Evolutionary conservation across 352 stramenopile genomes (phyloP), one percentile per base, ranked within the genome.

Genomic region (Blastocystis sp.): DNA sequence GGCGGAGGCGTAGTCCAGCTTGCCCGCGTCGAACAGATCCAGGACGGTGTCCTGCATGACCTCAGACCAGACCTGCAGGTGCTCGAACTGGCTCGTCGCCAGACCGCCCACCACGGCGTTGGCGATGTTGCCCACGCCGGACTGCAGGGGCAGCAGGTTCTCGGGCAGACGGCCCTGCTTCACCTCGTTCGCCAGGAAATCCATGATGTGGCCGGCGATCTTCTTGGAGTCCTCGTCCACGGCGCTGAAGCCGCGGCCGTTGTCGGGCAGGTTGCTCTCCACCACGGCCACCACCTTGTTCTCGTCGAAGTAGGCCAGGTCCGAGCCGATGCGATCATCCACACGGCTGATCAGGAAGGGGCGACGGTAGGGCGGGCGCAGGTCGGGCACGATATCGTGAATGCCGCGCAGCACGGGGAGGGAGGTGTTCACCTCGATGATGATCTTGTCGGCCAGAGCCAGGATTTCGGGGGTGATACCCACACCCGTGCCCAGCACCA

Each of bases 371-470:
- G 77, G 77, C 34, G 77, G 77, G 62, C 60, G 62, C 43, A 38
- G 77, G 52, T 87, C 77, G 10, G 62, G 2, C 23, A 87, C 77
- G 56, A 87, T 87, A 76, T 87, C 77, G 56, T 87, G 77, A 67
- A 87, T 87, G 11, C 77, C 77, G 41, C 77, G 77, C 41, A 87
- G 77, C 40, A 76, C 62, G 38, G 77, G 77, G 9, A 87, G 77
- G 2, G 77, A 74, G 28, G 77, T 87, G 56, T 87, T 87, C 65
- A 87, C 77, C 65, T 87, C 77, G 56, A 87, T 87, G 21, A 87
- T 67, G 38, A 87, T 81, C 77, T 87, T 87, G 11, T 87, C 77
- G 38, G 77, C 77, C 40, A 87, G 62, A 81, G 77, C 62, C 40
- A 87, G 56, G 28, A 87, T 78, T 59, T 87, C 77, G 21, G 77